Base-by-base conservation (phyloP, 257 asterid genomes). In the Solanum neorickii region DNA sequence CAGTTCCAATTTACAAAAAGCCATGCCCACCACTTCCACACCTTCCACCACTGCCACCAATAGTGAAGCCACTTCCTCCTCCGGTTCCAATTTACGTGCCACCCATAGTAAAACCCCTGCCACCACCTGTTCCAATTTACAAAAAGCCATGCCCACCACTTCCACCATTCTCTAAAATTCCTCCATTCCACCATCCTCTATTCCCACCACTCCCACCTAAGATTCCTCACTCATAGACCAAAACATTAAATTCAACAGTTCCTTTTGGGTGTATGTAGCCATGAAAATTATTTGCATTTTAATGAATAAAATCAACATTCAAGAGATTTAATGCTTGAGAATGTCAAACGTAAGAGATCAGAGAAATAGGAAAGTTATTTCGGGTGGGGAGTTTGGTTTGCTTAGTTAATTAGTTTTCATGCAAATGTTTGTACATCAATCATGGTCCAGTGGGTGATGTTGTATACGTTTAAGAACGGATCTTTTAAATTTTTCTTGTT, bases 121-220 rank as follows among this genome's bases (percentile, higher is more conserved):
- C 91, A 56, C 94, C 94, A 31, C 91, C 93, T 1, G 21, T 88
- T 18, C 95, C 93, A 13, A 82, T 88, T 41, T 90, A 89, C 87
- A 88, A 44, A 11, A 91, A 88, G 76, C 95, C 95, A 66, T 69
- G 90, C 25, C 92, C 94, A 44, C 96, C 94, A 5, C 82, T 94
- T 68, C 91, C 91, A 42, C 98, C 93, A 3, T 91, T 65, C 98
- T 97, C 96, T 94, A 11, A 92, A 93, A 88, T 89, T 89, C 90
- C 91, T 88, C 88, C 89, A 16, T 86, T 69, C 87, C 92, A 90
- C 90, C 96, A 93, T 90, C 98, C 99, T 14, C 83, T 85, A 65
- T 90, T 84, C 91, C 96, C 96, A 62, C 95, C 98, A 7, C 74
- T 92, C 44, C 93, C 98, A n/a, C 97, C 98, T 14, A 33, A 80